These are phyloP conservation scores for Xylaria polymorpha DNA, from an alignment of 2,329 filamentous ascomycete species.

Conservation along the genomic window DNA sequence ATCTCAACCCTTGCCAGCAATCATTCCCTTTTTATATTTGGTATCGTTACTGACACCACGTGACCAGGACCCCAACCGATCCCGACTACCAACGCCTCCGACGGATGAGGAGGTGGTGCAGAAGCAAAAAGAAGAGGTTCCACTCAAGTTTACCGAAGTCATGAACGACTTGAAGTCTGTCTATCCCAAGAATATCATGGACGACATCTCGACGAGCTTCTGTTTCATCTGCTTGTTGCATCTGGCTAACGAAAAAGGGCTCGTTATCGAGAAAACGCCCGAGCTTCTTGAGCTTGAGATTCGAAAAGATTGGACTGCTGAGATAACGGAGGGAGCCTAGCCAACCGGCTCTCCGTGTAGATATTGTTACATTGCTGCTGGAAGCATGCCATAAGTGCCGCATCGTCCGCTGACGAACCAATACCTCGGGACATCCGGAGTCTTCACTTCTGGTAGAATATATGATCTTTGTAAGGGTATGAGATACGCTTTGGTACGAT, in stretches of 20 bases:
- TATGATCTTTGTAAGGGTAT: conserved; percentile 12
- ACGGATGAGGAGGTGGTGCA: conserved; percentile 45
- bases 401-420: not conserved
- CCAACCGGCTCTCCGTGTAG: not conserved
- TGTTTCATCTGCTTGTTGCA: conserved; percentile 96
- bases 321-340: conserved; percentile 57
- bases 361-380: not conserved
- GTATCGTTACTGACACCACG: conserved; percentile 29
- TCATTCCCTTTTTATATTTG: conserved; percentile 2
- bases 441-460: conserved; percentile 5
- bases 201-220: conserved; percentile 91
- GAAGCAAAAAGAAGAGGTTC: conserved; percentile 57
- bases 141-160: conserved; percentile 86
- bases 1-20: conserved; percentile 27
- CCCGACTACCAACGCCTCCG: conserved; percentile 49
- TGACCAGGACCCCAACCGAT: conserved; percentile 45
- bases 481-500: conserved; percentile 29
- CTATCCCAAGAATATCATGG: conserved; percentile 86
- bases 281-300: conserved; percentile 71
- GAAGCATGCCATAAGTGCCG: not conserved
- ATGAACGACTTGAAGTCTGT: conserved; percentile 90
- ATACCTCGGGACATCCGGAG: not conserved
- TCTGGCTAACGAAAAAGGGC: conserved; percentile 90
- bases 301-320: conserved; percentile 70
- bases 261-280: conserved; percentile 75